Evolutionary conservation across 768 basidiomycete species (phyloP).

Genomic region (Lactarius trivialis): DNA sequence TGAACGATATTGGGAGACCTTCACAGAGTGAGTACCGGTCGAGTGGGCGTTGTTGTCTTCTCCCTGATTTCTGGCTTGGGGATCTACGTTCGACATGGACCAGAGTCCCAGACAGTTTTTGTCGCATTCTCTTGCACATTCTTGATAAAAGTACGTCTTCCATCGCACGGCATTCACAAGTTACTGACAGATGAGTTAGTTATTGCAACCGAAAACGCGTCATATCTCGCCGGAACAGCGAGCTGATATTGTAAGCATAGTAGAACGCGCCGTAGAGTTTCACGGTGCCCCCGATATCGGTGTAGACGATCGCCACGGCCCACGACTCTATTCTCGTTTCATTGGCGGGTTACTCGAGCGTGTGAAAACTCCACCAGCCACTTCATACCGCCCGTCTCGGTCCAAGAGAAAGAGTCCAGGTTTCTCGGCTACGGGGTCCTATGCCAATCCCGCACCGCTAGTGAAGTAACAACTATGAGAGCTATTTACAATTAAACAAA

Average conservation of each 20-base stretch:
- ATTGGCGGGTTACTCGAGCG: constrained; percentile 25
- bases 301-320: constrained; percentile 31
- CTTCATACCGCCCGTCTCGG: neutral
- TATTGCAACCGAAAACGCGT: constrained; percentile 29
- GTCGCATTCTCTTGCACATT: constrained; percentile 31
- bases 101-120: constrained; percentile 30
- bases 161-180: neutral
- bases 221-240: constrained; percentile 25
- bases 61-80: neutral
- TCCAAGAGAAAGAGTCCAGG: neutral
- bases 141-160: constrained; percentile 26
- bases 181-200: constrained; percentile 6
- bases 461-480: too few relatives aligned
- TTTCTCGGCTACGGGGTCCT: neutral
- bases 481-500: too few relatives aligned
- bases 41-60: neutral
- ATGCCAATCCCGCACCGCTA: neutral
- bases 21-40: constrained; percentile 41
- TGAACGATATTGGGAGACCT: constrained; percentile 51
- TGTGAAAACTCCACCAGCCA: constrained; percentile 13
- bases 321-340: constrained; percentile 31
- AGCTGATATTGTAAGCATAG: constrained; percentile 24
- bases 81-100: constrained; percentile 28
- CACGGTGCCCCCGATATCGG: constrained; percentile 27
- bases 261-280: constrained; percentile 26